Evolutionary conservation across 1,284 basidiomycete species (phyloP).

Genomic region (Phellopilus nigrolimitatus): DNA sequence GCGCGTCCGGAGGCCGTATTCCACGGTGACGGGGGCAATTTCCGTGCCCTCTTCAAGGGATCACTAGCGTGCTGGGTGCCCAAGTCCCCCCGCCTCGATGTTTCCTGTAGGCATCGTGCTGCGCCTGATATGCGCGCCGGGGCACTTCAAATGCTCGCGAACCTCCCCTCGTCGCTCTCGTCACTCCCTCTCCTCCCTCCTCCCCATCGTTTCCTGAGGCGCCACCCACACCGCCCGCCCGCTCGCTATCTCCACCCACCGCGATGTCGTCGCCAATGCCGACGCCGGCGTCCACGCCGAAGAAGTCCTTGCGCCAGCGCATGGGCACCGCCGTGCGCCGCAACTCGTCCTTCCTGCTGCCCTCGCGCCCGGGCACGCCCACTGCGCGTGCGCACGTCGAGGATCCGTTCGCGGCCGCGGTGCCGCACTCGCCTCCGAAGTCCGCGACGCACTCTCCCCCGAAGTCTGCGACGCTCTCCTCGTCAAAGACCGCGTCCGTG

Average conservation of each 20-base stretch:
- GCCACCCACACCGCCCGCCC: not conserved
- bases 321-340: conserved; percentile 44
- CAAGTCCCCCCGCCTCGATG: conserved; percentile 14
- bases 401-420: conserved; percentile 1
- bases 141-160: conserved; percentile 15
- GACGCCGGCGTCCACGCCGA: conserved; percentile 3
- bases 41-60: conserved; percentile 4
- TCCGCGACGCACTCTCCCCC: not conserved
- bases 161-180: not conserved
- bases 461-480: conserved; percentile 8
- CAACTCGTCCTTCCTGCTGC: conserved; percentile 41
- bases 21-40: conserved; percentile 5
- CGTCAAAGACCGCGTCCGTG: conserved; percentile 7
- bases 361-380: conserved; percentile 32
- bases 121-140: conserved; percentile 15
- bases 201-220: not conserved
- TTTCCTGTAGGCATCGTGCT: conserved; percentile 18
- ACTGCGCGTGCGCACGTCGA: conserved; percentile 25
- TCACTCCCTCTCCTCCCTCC: conserved; percentile 5
- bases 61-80: conserved; percentile 5
- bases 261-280: not conserved
- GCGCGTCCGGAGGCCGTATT: conserved; percentile 1
- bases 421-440: not conserved
- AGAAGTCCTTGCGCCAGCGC: conserved; percentile 29
- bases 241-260: not conserved